phyloP scores from a whole-genome alignment of 805 yeast species.

The Lachancea waltii region DNA sequence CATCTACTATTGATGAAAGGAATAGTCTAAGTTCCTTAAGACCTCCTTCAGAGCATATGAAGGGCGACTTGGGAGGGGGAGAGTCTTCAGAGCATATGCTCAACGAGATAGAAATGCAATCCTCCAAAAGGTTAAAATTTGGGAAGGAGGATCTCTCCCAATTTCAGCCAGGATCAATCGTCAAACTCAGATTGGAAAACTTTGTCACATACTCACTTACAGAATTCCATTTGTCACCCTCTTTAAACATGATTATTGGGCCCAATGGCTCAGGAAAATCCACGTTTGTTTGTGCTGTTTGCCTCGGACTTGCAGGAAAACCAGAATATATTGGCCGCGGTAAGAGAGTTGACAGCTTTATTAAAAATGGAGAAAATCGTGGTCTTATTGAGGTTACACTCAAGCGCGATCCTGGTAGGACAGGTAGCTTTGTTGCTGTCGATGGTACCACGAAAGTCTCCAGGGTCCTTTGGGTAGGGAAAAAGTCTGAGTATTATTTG shows the following conservation, averaged over 20 bases:
- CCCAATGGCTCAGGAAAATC: slow-evolving; percentile 97
- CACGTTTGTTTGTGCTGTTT: slow-evolving; percentile 87
- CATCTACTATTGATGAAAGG: too few relatives aligned
- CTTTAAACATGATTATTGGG: slow-evolving; percentile 85
- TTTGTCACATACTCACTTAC: slow-evolving; percentile 66
- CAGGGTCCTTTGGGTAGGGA: slow-evolving; percentile 37
- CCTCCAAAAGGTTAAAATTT: slow-evolving; percentile 14
- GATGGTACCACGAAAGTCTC: slow-evolving; percentile 34
- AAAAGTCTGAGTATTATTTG: slow-evolving; percentile 47
- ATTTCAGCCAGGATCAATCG: slow-evolving; percentile 42
- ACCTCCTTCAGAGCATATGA: too few relatives aligned
- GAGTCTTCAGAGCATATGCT: too few relatives aligned
- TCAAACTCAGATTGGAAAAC: slow-evolving; percentile 51
- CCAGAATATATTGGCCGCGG: slow-evolving; percentile 67
- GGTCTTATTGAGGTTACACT: slow-evolving; percentile 33
- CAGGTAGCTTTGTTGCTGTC: slow-evolving; percentile 18
- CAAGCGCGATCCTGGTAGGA: slow-evolving; percentile 26
- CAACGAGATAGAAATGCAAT: not conserved
- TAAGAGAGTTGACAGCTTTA: slow-evolving; percentile 54
- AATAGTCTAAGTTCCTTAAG: too few relatives aligned
- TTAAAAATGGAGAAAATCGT: slow-evolving; percentile 53
- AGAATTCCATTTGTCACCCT: slow-evolving; percentile 73
- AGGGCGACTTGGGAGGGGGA: too few relatives aligned
- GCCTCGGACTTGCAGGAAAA: slow-evolving; percentile 80
- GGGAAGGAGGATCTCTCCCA: slow-evolving; percentile 14